phyloP scores from a whole-genome alignment of 2,329 filamentous ascomycete genomes.

The Talaromyces sp. region DNA sequence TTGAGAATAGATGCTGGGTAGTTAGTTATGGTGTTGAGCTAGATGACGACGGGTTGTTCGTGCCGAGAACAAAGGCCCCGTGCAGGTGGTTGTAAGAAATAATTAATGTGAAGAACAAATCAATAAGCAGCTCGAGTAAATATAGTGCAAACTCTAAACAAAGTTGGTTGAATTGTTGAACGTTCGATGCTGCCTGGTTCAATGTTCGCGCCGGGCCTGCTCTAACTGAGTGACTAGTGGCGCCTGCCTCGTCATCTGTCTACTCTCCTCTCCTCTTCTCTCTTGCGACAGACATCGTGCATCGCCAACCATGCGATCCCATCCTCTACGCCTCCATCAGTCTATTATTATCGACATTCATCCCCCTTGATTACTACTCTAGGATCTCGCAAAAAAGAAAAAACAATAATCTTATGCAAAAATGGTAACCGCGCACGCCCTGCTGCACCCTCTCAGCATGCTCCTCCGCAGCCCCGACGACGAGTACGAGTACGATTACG shows the following conservation, averaged over 20 bases:
- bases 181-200: no score
- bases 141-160: not conserved
- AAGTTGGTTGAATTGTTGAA: no score
- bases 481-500: not conserved
- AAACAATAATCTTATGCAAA: not conserved
- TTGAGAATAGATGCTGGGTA: not conserved
- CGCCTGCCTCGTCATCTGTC: not conserved
- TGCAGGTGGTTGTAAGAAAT: no score
- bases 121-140: not conserved
- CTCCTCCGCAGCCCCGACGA: not conserved
- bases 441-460: not conserved
- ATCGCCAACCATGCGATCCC: not conserved
- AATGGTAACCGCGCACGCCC: not conserved
- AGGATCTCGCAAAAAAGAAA: no score
- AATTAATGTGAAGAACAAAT: not conserved
- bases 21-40: not conserved
- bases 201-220: no score
- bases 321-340: not conserved
- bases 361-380: not conserved
- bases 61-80: no score
- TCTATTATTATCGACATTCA: not conserved
- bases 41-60: not conserved
- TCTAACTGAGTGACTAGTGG: no score
- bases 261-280: not conserved
- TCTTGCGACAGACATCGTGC: not conserved